Conservation (phyloP, 768 basidiomycete species). For the Scleroderma citrinum region DNA sequence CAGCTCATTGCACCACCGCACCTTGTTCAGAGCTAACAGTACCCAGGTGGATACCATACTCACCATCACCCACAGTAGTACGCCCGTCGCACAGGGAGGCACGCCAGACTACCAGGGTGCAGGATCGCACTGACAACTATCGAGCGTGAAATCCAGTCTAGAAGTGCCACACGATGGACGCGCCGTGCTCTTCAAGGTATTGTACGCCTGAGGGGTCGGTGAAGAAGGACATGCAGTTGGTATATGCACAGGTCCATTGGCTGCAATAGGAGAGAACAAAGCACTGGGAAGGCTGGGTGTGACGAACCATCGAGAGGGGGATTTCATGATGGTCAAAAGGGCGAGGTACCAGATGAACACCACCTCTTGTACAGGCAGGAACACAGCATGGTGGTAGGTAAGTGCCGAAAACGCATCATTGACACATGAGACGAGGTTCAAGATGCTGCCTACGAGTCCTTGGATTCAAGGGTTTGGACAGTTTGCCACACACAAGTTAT, state of each 20-base stretch:
- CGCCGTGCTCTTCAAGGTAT: slow-evolving; percentile 63
- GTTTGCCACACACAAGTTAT: slow-evolving; percentile 32
- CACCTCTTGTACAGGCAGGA: slow-evolving; percentile 77
- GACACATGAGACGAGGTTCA: slow-evolving; percentile 69
- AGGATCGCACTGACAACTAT: slow-evolving; percentile 78
- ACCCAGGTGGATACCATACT: not conserved
- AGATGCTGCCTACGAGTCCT: slow-evolving; percentile 69
- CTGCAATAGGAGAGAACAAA: slow-evolving; percentile 78
- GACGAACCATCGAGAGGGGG: slow-evolving; percentile 72
- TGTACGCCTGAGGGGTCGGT: slow-evolving; percentile 31
- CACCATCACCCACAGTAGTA: not conserved
- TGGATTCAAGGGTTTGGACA: slow-evolving; percentile 71
- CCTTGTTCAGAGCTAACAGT: not conserved
- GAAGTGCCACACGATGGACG: slow-evolving; percentile 82
- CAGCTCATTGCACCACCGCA: slow-evolving; percentile 32
- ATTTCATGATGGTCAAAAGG: slow-evolving; percentile 73
- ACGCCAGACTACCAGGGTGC: slow-evolving; percentile 51
- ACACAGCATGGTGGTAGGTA: slow-evolving; percentile 84
- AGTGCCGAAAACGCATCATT: slow-evolving; percentile 80
- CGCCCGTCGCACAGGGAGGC: slow-evolving; percentile 25
- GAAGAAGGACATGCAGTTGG: slow-evolving; percentile 47
- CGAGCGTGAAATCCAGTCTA: slow-evolving; percentile 79
- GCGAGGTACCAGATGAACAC: slow-evolving; percentile 88
- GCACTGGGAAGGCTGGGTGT: slow-evolving; percentile 78
- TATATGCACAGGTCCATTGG: slow-evolving; percentile 64